These are phyloP conservation scores for Mastigamoeba balamuthi DNA, from an alignment of 78 protist species.

Conservation along the genomic window DNA sequence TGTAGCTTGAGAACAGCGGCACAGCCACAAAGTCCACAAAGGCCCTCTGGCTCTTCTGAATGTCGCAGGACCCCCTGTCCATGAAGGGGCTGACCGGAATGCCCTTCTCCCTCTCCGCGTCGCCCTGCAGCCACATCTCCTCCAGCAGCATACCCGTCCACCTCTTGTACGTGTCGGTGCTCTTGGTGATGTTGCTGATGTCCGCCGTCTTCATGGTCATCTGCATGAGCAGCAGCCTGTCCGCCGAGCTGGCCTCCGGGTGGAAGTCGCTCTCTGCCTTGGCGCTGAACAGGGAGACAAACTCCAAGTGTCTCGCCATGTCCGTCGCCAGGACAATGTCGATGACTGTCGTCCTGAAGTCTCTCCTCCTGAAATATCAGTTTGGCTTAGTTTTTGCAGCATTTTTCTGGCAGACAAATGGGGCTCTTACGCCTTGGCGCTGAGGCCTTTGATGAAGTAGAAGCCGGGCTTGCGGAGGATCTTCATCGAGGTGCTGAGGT, in stretches of 20 bases:
- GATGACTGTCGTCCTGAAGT: constrained; percentile 3
- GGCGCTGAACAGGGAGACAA: constrained; percentile 3
- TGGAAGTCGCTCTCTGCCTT: neutral
- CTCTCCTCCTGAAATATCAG: neutral
- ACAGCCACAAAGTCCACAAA: constrained; percentile 33
- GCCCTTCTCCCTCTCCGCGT: constrained; percentile 24
- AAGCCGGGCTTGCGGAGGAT: neutral
- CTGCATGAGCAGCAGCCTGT: constrained; percentile 9
- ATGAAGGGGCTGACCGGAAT: constrained; percentile 52
- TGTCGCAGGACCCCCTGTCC: constrained; percentile 36
- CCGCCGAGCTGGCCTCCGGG: neutral
- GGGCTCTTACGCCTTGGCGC: no score
- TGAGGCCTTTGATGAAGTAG: neutral
- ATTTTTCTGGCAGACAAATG: no score
- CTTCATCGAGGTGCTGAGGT: constrained; percentile 4
- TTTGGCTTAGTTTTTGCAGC: no score
- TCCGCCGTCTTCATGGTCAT: constrained; percentile 23
- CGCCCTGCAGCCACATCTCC: constrained; percentile 56
- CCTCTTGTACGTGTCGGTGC: neutral
- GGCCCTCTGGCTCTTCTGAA: constrained; percentile 50
- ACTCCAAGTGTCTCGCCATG: constrained; percentile 28
- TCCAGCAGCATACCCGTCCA: constrained; percentile 13
- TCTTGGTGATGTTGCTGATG: constrained; percentile 8
- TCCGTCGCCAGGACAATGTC: constrained; percentile 21
- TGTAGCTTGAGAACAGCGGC: constrained; percentile 39